Conservation (phyloP, 306 rosid genomes). For the Glycyrrhiza uralensis region DNA sequence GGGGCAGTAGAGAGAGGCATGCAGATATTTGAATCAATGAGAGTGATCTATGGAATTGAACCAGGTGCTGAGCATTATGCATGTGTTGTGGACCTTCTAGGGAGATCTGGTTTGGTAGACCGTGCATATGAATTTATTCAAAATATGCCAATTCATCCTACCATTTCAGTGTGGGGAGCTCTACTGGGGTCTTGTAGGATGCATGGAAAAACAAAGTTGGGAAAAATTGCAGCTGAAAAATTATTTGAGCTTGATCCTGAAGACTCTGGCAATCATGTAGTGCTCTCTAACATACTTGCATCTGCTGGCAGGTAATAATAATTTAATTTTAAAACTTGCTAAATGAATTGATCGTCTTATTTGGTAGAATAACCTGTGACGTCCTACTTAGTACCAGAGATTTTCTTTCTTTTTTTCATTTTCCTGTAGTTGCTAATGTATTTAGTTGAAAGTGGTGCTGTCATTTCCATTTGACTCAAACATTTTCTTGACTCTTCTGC, state of each 20-base stretch:
- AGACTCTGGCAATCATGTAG: constrained; percentile 87
- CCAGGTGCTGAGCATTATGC: constrained; percentile 88
- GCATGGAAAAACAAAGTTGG: constrained; percentile 65
- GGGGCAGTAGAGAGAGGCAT: constrained; percentile 72
- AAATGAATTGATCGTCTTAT: background rate
- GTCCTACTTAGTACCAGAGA: background rate
- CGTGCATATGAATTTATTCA: constrained; percentile 67
- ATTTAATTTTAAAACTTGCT: constrained; percentile 8
- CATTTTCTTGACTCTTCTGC: constrained; percentile 7
- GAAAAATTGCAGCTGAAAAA: constrained; percentile 73
- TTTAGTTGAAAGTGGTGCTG: background rate
- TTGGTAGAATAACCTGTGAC: background rate
- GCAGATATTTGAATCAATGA: constrained; percentile 67
- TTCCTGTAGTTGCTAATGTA: background rate
- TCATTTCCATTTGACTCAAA: background rate
- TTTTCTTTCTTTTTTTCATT: background rate
- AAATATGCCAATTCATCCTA: constrained; percentile 65
- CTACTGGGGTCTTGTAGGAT: constrained; percentile 77
- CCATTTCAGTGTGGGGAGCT: constrained; percentile 85
- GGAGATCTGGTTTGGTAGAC: constrained; percentile 84
- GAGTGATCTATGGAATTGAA: constrained; percentile 46
- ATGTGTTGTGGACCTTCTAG: constrained; percentile 72
- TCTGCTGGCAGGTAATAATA: constrained; percentile 75
- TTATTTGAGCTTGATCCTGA: constrained; percentile 78
- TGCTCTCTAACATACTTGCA: constrained; percentile 83